A percentile compares a stretch with the other conserved stretches of the same genome.
These are phyloP conservation scores for Aspergillus niger DNA, from an alignment of 2,329 filamentous ascomycete genomes.

Conservation along the genomic window DNA sequence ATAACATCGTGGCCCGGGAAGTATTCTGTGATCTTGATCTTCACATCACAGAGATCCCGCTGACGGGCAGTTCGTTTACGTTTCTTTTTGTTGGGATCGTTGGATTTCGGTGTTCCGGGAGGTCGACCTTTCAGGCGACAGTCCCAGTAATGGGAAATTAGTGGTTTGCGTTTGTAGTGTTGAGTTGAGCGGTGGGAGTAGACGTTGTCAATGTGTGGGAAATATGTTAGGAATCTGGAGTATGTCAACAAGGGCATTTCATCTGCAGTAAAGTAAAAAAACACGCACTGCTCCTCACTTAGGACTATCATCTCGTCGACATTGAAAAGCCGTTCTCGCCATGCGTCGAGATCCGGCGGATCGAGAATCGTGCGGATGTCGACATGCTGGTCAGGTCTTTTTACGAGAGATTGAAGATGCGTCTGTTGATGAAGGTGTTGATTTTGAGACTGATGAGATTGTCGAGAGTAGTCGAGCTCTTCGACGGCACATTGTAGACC, in stretches of 20 bases:
- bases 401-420: not conserved
- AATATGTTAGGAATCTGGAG: conserved; percentile 73
- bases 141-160: conserved; percentile 82
- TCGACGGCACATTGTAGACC: not conserved
- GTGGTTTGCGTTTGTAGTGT: conserved; percentile 77
- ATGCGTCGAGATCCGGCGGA: conserved; percentile 67
- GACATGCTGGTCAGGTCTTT: not conserved
- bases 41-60: conserved; percentile 79
- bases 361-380: conserved; percentile 54
- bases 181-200: conserved; percentile 84
- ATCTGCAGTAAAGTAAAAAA: conserved; percentile 16
- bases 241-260: not conserved
- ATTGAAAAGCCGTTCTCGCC: conserved; percentile 73
- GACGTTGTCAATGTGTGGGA: conserved; percentile 80
- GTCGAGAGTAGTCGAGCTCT: not conserved
- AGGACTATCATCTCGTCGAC: conserved; percentile 73
- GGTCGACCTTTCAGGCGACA: conserved; percentile 78
- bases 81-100: conserved; percentile 80
- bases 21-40: conserved; percentile 83
- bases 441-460: conserved; percentile 4
- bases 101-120: conserved; percentile 75
- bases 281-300: conserved; percentile 69
- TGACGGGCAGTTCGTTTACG: conserved; percentile 74
- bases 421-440: conserved; percentile 14
- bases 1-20: conserved; percentile 55